Percentiles rank a stretch among this genome's conserved stretches.
Evolutionary conservation across 495 filamentous ascomycete species (phyloP).

Genomic region (Neurospora sp.): DNA sequence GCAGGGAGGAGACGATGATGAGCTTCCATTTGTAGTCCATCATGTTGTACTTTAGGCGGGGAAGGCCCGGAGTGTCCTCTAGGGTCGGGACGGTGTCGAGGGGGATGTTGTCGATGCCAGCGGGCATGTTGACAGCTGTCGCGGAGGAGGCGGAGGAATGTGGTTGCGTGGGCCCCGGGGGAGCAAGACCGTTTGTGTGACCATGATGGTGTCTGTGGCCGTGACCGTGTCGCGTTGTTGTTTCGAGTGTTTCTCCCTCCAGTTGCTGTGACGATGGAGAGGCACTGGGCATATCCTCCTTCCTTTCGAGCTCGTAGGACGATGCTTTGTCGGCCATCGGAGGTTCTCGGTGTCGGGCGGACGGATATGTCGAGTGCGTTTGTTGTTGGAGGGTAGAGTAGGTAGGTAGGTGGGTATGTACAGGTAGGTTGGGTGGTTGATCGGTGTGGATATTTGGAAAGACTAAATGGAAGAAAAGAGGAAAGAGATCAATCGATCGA

Average conservation of each 20-base stretch:
- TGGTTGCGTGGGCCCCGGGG: not conserved
- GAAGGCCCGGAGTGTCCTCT: constrained; percentile 21
- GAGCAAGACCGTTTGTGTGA: not conserved
- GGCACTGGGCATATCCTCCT: not conserved
- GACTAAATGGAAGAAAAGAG: not conserved
- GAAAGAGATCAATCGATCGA: not conserved
- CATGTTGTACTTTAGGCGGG: constrained; percentile 32
- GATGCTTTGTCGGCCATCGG: not conserved
- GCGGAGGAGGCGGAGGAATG: not conserved
- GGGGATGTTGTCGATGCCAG: not conserved
- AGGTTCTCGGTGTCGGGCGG: not conserved
- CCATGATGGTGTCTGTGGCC: not conserved
- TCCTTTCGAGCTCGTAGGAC: not conserved
- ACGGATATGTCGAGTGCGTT: not conserved
- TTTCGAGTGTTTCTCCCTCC: not conserved
- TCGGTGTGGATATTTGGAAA: not conserved
- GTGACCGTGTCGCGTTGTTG: not conserved
- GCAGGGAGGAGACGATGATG: constrained; percentile 25
- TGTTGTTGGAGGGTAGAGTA: not conserved
- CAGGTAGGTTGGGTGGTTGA: not conserved
- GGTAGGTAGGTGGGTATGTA: not conserved
- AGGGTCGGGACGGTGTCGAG: not conserved
- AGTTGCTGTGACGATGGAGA: not conserved
- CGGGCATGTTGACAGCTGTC: not conserved
- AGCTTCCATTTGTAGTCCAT: constrained; percentile 36